Base-by-base conservation (phyloP, 2,329 filamentous ascomycete genomes). In the Alternaria brassicae region DNA sequence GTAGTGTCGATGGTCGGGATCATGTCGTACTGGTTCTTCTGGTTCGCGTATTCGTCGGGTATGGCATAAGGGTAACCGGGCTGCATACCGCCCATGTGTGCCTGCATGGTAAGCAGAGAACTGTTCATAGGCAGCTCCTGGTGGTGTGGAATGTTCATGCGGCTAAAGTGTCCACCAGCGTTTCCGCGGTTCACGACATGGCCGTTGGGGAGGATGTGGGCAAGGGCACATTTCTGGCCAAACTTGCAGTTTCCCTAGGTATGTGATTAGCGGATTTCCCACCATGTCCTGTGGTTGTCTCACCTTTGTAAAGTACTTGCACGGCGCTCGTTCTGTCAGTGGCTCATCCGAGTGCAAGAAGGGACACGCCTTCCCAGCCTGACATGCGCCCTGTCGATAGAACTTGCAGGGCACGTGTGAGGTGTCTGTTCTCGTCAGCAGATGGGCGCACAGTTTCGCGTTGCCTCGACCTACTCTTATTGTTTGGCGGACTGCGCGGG, bases 301-400 rank as follows among this genome's bases (percentile, higher is more conserved):
- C 82, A 96, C 93, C 89, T 98, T 99, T 75, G 93, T 91, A 78
- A 98, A 99, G 82, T 98, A 99, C 81, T 98, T 99, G 89, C 95
- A 99, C 12, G 88, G 87, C 66, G 96, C 88, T 62, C 91, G 93
- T 77, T 97, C 92, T 51, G 91, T 87, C 39, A 93, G 88, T 28
- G 89, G 86, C 76, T 95, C 91, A 65, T 95, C 88, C 65, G 96
- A 94, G 81, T 99, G 95, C 72, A 93, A 92, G 81, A 98, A 99
- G 39, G 95, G 95, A 82, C 95, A 99, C 67, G 93, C 92, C 77
- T 91, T 91, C 70, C 95, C 95, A 58, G 95, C 95, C 85, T 98
- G 94, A 79, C 95, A 99, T 72, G 92, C 89, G 77, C 94, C 93
- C 82, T 97, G 92, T 53, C 93, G 89, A 81, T 95, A 99, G 90